Base-by-base conservation (phyloP, 2,329 filamentous ascomycete genomes). In the Leptographium flavum region DNA sequence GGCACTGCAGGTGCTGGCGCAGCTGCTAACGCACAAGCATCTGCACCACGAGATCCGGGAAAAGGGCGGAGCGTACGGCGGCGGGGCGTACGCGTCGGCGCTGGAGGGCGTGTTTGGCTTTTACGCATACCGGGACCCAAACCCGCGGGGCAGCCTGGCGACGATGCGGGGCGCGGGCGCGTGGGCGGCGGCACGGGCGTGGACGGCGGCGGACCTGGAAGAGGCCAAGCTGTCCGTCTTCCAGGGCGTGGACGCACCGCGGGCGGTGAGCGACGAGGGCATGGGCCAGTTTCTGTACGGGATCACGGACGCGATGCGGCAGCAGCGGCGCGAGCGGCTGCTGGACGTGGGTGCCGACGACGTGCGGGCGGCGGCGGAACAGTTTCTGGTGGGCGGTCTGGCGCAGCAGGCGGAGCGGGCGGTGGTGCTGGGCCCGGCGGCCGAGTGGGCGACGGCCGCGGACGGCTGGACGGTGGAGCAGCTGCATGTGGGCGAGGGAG, bases 31-130 rank as follows among this genome's bases (percentile, higher is more conserved):
- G 0, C 90, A 98, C 66, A 95, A 94, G 63, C 85, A 95, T 58
- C 71, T 98, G 25, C 92, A 98, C 59, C 90, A 94, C 54, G 92
- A 96, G 63, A 95, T 98, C 53, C 84, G 92, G 45, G 92, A 98
- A 60, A 96, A 96, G 64, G 92, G 92, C 28, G 92, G 92, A 32
- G 92, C 92, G 0, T 98, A 98, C 54, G 92, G 92, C 38, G 92
- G 87, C 21, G 87, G 88, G 14, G 90, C 92, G 1, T 90, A 87
- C 59, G 81, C 83, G 38, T 79, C 80, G 22, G 76, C 83, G 0
- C 66, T 94, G 8, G 82, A 86, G 53, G 90, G 88, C 22, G 62
- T 94, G 1, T 96, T 98, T 55, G 87, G 87, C 15, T 93, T 95
- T 66, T 95, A 94, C 66, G 90, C 85, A 38, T 98, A 98, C 70